Evolutionary conservation across 2,329 filamentous ascomycete genomes (phyloP).

Genomic region (Botryotinia globosa): DNA sequence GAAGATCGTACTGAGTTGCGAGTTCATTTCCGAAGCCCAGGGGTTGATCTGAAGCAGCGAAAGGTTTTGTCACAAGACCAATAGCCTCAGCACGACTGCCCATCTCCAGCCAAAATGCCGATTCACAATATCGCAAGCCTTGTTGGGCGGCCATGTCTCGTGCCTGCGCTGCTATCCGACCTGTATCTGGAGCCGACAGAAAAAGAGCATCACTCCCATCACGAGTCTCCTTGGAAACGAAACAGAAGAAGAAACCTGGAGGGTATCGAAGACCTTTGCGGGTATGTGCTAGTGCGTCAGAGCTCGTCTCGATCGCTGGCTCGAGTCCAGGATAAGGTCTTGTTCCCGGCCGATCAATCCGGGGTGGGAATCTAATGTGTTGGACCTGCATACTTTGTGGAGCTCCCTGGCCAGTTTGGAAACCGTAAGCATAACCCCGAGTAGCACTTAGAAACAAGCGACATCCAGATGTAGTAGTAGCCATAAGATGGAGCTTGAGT

Average conservation of each 20-base stretch:
- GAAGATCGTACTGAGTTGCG: constrained; percentile 89
- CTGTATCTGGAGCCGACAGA: constrained; percentile 82
- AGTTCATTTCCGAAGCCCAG: constrained; percentile 91
- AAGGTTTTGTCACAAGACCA: constrained; percentile 70
- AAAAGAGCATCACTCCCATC: constrained; percentile 69
- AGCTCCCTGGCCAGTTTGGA: constrained; percentile 58
- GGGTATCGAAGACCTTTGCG: constrained; percentile 62
- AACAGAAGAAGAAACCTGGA: constrained; percentile 88
- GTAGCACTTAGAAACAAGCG: constrained; percentile 91
- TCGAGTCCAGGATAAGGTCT: constrained; percentile 30
- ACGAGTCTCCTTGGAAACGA: constrained; percentile 62
- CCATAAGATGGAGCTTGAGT: constrained; percentile 82
- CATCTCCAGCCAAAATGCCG: constrained; percentile 75
- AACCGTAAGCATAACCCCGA: constrained; percentile 62
- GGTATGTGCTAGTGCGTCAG: constrained; percentile 49
- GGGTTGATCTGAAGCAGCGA: constrained; percentile 64
- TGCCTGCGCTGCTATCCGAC: constrained; percentile 65
- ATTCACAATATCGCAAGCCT: constrained; percentile 62
- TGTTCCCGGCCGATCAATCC: constrained; percentile 36
- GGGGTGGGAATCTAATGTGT: constrained; percentile 89
- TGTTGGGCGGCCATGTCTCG: constrained; percentile 40
- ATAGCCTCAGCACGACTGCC: constrained; percentile 74
- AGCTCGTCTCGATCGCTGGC: constrained; percentile 41
- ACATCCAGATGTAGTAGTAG: constrained; percentile 85
- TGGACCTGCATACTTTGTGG: constrained; percentile 98